Conservation (phyloP, 495 filamentous ascomycete species). For the Penicillium coffeae region DNA sequence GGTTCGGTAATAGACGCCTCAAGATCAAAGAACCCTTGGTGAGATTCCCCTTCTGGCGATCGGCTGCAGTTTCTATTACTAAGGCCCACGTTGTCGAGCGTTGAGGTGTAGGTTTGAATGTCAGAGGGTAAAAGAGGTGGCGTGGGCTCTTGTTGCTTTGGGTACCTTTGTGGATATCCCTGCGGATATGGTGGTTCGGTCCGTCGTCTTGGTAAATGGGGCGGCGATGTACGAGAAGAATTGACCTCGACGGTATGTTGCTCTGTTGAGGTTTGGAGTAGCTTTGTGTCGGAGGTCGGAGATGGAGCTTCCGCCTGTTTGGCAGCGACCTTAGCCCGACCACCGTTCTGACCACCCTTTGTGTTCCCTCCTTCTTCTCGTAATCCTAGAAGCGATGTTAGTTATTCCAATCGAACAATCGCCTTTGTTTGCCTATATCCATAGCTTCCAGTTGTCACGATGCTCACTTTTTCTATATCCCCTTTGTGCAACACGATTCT, state of each 20-base stretch:
- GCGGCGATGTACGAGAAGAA: too few species aligned
- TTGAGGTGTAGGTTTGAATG: too few species aligned
- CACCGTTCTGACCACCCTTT: background rate
- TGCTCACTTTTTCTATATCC: conserved; percentile 6
- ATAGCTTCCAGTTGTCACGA: background rate
- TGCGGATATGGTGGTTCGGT: too few species aligned
- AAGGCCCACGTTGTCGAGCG: too few species aligned
- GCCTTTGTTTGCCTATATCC: background rate
- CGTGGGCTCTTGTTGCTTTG: too few species aligned
- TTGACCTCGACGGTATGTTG: background rate
- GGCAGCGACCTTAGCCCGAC: background rate
- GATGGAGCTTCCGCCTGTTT: background rate
- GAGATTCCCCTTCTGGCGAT: too few species aligned
- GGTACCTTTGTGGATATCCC: too few species aligned
- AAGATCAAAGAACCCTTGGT: background rate
- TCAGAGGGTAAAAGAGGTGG: too few species aligned
- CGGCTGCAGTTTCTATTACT: too few species aligned
- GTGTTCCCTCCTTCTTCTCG: background rate
- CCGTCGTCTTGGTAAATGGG: too few species aligned
- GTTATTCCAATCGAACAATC: background rate
- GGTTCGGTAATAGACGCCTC: background rate
- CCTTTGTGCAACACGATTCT: conserved; percentile 6
- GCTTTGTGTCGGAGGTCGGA: background rate
- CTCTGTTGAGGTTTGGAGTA: background rate
- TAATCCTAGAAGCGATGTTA: background rate